phyloP scores from a whole-genome alignment of 2,329 filamentous ascomycete species.

The Epichloe sibirici region DNA sequence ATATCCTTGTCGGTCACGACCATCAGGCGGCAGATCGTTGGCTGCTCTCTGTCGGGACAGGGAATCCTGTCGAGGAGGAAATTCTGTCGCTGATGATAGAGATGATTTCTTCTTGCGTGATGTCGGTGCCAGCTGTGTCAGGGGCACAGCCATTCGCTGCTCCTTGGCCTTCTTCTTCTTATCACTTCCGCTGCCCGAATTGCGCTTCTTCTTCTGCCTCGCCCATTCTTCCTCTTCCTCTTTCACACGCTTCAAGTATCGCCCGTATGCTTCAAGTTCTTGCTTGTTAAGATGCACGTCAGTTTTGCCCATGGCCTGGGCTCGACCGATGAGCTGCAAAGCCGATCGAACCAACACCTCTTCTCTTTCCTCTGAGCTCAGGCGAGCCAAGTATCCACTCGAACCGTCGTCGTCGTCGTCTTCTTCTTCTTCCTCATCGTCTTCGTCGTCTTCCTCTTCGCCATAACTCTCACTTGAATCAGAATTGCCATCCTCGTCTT shows the following conservation, averaged over 20 bases:
- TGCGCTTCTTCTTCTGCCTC: constrained; percentile 48
- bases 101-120: constrained; percentile 23
- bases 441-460: constrained; percentile 14
- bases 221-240: constrained; percentile 49
- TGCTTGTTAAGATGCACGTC: constrained; percentile 71
- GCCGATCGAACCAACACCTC: constrained; percentile 67
- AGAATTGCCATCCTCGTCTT: constrained; percentile 24
- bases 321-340: constrained; percentile 65
- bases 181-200: constrained; percentile 21
- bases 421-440: constrained; percentile 22
- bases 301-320: constrained; percentile 60
- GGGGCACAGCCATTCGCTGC: constrained; percentile 38
- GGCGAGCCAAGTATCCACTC: constrained; percentile 35
- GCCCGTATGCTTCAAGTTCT: constrained; percentile 71
- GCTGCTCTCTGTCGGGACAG: constrained; percentile 27
- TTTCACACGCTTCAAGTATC: constrained; percentile 47
- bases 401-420: constrained; percentile 21
- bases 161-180: constrained; percentile 29
- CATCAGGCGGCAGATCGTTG: constrained; percentile 21
- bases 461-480: constrained; percentile 14
- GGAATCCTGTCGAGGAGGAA: constrained; percentile 20
- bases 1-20: constrained; percentile 23
- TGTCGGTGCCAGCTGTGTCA: constrained; percentile 36
- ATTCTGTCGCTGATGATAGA: constrained; percentile 9
- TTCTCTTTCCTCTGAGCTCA: constrained; percentile 53